Conservation (phyloP, 2,329 filamentous ascomycete species). For the Fusarium torulosum region DNA sequence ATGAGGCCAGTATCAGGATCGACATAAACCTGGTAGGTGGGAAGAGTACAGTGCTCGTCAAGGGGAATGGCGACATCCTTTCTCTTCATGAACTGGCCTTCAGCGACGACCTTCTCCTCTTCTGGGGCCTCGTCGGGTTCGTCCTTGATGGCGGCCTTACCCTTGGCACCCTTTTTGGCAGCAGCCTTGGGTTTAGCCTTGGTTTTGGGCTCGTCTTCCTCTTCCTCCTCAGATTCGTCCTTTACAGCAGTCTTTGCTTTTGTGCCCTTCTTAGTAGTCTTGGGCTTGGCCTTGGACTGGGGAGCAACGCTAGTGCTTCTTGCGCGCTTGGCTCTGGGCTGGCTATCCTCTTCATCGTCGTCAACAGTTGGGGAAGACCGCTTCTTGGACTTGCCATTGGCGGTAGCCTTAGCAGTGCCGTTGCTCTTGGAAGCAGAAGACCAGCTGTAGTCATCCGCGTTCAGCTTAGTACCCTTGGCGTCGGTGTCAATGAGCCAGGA, state of each 20-base stretch:
- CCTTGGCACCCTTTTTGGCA: conserved; percentile 43
- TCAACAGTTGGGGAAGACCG: conserved; percentile 41
- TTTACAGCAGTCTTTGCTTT: neutral
- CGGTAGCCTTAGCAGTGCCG: conserved; percentile 35
- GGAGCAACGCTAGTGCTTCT: conserved; percentile 17
- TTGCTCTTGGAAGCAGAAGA: conserved; percentile 46
- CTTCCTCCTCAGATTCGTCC: neutral
- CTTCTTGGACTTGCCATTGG: conserved; percentile 46
- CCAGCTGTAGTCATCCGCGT: conserved; percentile 48
- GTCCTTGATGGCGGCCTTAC: conserved; percentile 40
- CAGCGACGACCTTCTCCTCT: conserved; percentile 55
- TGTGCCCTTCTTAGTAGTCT: neutral
- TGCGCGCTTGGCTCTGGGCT: conserved; percentile 50
- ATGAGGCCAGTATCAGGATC: conserved; percentile 72
- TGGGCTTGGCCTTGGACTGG: conserved; percentile 14
- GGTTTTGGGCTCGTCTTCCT: conserved; percentile 30
- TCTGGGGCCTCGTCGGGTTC: conserved; percentile 46
- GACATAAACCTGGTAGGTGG: conserved; percentile 70
- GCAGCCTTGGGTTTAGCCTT: conserved; percentile 43
- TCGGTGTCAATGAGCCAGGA: conserved; percentile 73
- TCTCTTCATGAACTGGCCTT: conserved; percentile 62
- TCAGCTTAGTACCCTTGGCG: conserved; percentile 43
- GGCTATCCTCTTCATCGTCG: conserved; percentile 45
- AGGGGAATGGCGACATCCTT: conserved; percentile 62
- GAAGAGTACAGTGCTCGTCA: conserved; percentile 59